Base-by-base conservation (phyloP, 306 rosid genomes). In the Rosa multiflora region DNA sequence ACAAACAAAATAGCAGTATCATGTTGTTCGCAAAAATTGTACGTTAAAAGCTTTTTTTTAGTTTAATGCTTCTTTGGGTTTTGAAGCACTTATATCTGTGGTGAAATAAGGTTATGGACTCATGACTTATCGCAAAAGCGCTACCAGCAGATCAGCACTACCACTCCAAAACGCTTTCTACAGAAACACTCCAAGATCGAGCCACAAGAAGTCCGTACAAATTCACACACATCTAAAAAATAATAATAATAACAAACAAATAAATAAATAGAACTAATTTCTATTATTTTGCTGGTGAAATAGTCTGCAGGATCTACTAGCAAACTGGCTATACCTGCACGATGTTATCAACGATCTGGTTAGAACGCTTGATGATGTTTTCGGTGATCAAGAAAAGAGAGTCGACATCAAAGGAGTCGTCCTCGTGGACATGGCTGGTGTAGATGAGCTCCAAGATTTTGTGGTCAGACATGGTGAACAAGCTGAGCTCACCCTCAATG, bases 371-470 rank as follows among this genome's bases (percentile, higher is more conserved):
- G 61, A 86, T 75, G 56, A 86, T 85, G 76, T 82, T 88, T 10
- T 90, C 82, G 32, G 81, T 83, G 70, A 88, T 73, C n/a, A 29
- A 18, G 77, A 88, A 90, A 12, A 90, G 89, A 47, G 94, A 83
- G 35, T 70, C 82, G 0, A 67, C 88, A 10, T 90, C 88, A 20
- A 90, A 86, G 67, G 82, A 85, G 0, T 86, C 84, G 74, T 86
- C 85, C 20, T 70, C 78, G 47, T 86, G 85, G 39, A 85, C 88
- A 83, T 90, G 88, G 53, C 89, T 90, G 13, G 81, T 69, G 72
- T 81, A 82, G 39, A 90, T 83, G 71, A 83, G 86, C 0, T 86
- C 90, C 64, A 86, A 21, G 26, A 86, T 80, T 62, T 88, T 87
- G 12, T 82, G 79, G 67, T 87, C 94, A 0, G 88, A 81, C 84